Percentiles rank a stretch among this genome's conserved stretches.
These are phyloP conservation scores for Cytospora piceicola DNA, from an alignment of 2,329 filamentous ascomycete genomes.

Conservation along the genomic window DNA sequence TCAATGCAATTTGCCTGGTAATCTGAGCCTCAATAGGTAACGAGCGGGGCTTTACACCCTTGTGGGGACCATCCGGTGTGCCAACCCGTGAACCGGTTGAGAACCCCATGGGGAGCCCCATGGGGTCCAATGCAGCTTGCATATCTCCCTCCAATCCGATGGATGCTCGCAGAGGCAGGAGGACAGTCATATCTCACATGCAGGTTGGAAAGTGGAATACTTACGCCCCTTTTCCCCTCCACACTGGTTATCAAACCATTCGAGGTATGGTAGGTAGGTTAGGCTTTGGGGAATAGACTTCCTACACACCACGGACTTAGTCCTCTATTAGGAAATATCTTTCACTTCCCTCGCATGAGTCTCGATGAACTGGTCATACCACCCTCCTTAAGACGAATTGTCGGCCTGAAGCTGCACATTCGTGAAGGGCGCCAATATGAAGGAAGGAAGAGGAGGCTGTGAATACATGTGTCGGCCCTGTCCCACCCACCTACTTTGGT, in stretches of 20 bases:
- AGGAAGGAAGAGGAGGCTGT: too few species aligned
- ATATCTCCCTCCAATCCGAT: too few species aligned
- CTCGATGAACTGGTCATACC: too few species aligned
- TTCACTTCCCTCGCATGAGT: background rate
- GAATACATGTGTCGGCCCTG: too few species aligned
- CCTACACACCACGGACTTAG: background rate
- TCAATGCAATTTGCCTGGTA: background rate
- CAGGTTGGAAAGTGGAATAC: background rate
- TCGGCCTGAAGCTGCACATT: too few species aligned
- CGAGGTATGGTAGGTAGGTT: too few species aligned
- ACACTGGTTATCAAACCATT: too few species aligned
- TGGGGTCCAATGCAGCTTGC: background rate
- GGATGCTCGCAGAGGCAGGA: too few species aligned
- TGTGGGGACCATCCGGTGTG: background rate
- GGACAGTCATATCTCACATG: background rate
- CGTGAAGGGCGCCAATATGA: too few species aligned
- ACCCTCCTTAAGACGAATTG: too few species aligned
- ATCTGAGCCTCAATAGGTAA: background rate
- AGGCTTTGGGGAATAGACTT: background rate
- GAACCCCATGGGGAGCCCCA: background rate
- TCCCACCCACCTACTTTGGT: too few species aligned
- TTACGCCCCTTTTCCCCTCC: background rate
- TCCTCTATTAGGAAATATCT: background rate
- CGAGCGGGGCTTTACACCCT: background rate
- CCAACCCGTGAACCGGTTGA: background rate